Percentiles rank a stretch among this genome's conserved stretches.
Conservation (phyloP, 169 alveolate genomes). For the Babesia bigemina region DNA sequence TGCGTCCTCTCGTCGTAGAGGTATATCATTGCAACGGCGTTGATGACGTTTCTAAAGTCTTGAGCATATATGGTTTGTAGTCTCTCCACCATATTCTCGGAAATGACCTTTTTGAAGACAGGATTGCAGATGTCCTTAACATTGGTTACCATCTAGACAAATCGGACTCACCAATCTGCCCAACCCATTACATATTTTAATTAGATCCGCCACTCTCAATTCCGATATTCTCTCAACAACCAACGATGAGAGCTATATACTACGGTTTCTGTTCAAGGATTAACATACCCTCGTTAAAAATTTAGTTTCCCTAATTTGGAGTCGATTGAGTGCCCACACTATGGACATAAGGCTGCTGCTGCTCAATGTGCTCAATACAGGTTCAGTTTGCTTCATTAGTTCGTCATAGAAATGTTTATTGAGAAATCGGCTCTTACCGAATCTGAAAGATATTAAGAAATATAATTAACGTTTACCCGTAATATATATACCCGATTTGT, state of each 20-base stretch:
- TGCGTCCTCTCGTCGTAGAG: constrained; percentile 75
- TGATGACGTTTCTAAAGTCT: constrained; percentile 77
- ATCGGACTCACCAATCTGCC: constrained; percentile 56
- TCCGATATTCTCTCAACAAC: constrained; percentile 68
- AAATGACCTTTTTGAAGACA: constrained; percentile 55
- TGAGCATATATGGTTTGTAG: constrained; percentile 76
- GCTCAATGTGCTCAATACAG: constrained; percentile 59
- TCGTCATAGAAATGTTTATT: constrained; percentile 68
- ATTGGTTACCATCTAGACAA: neutral
- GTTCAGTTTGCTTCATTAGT: constrained; percentile 63
- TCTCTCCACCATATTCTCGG: constrained; percentile 67
- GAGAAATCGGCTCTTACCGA: constrained; percentile 79
- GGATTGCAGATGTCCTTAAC: constrained; percentile 59
- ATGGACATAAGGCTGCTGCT: constrained; percentile 84
- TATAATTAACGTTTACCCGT: constrained; percentile 69
- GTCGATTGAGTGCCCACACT: constrained; percentile 81
- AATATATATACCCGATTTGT: constrained; percentile 81
- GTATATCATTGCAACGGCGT: constrained; percentile 72
- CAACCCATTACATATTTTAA: constrained; percentile 72
- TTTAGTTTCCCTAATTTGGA: constrained; percentile 50
- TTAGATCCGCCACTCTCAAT: constrained; percentile 71
- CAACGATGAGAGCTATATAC: constrained; percentile 43
- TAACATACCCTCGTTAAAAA: constrained; percentile 49
- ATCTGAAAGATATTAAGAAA: constrained; percentile 29
- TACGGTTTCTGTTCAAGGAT: neutral